Conservation (phyloP, 2,329 filamentous ascomycete genomes). For the Aureobasidium sp. region DNA sequence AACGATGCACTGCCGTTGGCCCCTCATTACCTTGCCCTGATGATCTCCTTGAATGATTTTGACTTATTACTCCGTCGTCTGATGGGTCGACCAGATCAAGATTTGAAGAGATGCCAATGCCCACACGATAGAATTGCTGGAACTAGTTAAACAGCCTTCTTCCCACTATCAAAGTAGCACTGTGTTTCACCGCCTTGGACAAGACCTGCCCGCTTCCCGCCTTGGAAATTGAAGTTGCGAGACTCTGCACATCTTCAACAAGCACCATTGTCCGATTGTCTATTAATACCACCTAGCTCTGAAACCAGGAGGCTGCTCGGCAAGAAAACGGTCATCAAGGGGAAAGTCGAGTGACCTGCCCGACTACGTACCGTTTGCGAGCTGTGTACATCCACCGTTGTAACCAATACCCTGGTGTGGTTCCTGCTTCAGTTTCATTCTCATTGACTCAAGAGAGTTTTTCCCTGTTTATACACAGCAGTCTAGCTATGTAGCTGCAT, state of each 20-base stretch:
- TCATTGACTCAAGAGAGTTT: conserved; percentile 1
- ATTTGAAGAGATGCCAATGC: neutral
- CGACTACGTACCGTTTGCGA: conserved; percentile 5
- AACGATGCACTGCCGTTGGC: conserved; percentile 2
- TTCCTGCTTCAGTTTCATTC: neutral
- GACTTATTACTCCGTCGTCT: neutral
- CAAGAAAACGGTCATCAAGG: conserved; percentile 6
- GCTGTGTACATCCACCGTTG: conserved; percentile 3
- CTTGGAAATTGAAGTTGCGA: conserved; percentile 10
- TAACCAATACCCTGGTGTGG: conserved; percentile 5
- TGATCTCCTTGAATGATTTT: too few species aligned
- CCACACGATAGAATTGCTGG: conserved; percentile 3
- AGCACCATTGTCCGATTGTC: neutral
- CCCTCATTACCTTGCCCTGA: conserved; percentile 10
- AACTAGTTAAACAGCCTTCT: conserved; percentile 1
- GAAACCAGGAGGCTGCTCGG: conserved; percentile 8
- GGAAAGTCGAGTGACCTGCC: neutral
- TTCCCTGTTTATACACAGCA: neutral
- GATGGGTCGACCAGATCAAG: neutral
- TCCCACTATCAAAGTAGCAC: neutral
- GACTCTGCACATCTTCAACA: neutral
- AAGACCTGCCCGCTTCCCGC: conserved; percentile 5
- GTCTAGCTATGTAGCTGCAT: conserved; percentile 13
- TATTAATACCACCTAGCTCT: neutral
- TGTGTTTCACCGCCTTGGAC: conserved; percentile 13